Evolutionary conservation across 179 eudicot genomes (phyloP).

Genomic region (Spinacia oleracea): DNA sequence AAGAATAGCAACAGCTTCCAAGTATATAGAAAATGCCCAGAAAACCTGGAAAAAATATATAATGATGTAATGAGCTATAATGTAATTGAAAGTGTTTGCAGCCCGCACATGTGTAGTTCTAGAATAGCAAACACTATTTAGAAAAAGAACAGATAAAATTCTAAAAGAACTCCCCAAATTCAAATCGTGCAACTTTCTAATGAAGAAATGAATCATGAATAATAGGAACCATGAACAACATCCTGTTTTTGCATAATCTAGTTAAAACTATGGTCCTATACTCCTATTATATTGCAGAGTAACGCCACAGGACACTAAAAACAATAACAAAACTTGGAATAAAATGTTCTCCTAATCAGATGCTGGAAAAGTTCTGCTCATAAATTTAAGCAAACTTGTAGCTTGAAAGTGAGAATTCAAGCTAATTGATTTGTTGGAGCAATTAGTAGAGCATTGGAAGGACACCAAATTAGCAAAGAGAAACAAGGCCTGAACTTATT

Average conservation of each 20-base stretch:
- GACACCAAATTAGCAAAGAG: neutral
- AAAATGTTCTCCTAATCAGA: neutral
- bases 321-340: neutral
- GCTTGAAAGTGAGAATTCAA: neutral
- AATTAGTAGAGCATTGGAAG: neutral
- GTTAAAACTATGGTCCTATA: neutral
- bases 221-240: neutral
- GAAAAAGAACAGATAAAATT: neutral
- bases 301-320: neutral
- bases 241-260: neutral
- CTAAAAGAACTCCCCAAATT: neutral
- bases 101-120: neutral
- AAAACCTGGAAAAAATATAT: conserved; percentile 49
- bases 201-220: neutral
- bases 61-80: neutral
- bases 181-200: neutral
- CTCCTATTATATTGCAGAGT: neutral
- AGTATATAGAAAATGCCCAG: conserved; percentile 87
- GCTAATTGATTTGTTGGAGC: neutral
- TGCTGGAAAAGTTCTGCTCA: neutral
- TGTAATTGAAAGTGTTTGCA: neutral
- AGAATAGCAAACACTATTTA: neutral
- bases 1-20: conserved; percentile 96
- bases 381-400: neutral
- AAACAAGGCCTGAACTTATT: neutral